Evolutionary conservation across 345 rosid genomes (phyloP).

Genomic region (Melaleuca quinquenervia): DNA sequence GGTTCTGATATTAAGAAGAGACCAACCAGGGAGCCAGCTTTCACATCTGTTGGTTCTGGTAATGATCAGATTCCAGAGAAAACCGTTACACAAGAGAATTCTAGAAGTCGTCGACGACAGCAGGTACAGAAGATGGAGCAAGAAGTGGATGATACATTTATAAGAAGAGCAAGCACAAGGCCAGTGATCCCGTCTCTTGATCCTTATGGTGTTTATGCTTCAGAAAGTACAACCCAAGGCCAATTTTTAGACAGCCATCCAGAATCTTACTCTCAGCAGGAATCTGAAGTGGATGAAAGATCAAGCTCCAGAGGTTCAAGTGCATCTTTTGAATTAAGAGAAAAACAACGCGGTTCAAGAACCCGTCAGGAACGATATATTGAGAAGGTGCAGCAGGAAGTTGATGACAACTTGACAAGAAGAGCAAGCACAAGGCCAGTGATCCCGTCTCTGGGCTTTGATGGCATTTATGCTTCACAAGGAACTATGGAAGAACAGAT

Average conservation of each 20-base stretch:
- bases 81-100: neutral
- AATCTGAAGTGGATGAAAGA: conserved; percentile 14
- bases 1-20: conserved; percentile 10
- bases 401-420: neutral
- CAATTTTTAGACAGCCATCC: conserved; percentile 12
- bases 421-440: neutral
- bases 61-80: neutral
- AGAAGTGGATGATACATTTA: neutral
- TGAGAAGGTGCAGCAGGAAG: neutral
- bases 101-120: conserved; percentile 9
- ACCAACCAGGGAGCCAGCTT: conserved; percentile 11
- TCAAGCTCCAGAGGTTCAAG: conserved; percentile 15
- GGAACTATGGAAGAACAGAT: neutral
- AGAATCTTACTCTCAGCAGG: conserved; percentile 11
- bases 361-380: neutral
- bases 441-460: conserved; percentile 21
- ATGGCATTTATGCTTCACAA: conserved; percentile 20
- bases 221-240: conserved; percentile 14
- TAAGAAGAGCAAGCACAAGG: neutral
- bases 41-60: neutral
- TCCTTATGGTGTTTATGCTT: conserved; percentile 19
- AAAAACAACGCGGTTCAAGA: neutral
- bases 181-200: neutral
- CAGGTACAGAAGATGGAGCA: conserved; percentile 11
- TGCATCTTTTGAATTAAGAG: conserved; percentile 1